phyloP scores from a whole-genome alignment of 2,329 filamentous ascomycete species.

The Bipolaris cookei region DNA sequence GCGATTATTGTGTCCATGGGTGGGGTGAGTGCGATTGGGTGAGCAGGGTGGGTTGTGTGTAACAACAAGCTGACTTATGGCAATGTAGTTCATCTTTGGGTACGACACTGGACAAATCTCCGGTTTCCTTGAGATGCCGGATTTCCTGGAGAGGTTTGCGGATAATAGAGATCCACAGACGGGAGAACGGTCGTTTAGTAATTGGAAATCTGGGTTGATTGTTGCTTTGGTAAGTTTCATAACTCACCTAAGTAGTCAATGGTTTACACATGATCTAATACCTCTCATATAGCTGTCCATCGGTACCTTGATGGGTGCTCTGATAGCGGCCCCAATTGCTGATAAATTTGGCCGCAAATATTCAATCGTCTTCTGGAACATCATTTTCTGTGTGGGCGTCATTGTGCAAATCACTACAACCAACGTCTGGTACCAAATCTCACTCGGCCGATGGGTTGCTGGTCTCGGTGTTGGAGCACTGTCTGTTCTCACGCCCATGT shows the following conservation, averaged over 20 bases:
- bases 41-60: not conserved
- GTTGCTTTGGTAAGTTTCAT: conserved; percentile 39
- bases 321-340: conserved; percentile 64
- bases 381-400: conserved; percentile 69
- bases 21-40: conserved; percentile 31
- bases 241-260: not conserved
- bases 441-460: conserved; percentile 68
- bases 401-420: conserved; percentile 68
- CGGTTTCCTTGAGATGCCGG: conserved; percentile 47
- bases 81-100: conserved; percentile 30
- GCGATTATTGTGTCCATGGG: conserved; percentile 46
- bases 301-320: conserved; percentile 75
- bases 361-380: conserved; percentile 67
- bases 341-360: conserved; percentile 67
- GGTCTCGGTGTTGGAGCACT: conserved; percentile 70
- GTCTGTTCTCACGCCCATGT: conserved; percentile 63
- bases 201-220: conserved; percentile 44
- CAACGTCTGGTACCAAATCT: conserved; percentile 67
- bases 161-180: conserved; percentile 31
- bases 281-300: conserved; percentile 61
- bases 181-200: conserved; percentile 36
- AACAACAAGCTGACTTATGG: not conserved
- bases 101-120: conserved; percentile 48
- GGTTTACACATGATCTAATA: not conserved
- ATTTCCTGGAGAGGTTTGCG: conserved; percentile 41